Percentiles rank a stretch among this genome's conserved stretches.
Conservation (phyloP, 1,139 yeast genomes). For the Pichia norvegensis region DNA sequence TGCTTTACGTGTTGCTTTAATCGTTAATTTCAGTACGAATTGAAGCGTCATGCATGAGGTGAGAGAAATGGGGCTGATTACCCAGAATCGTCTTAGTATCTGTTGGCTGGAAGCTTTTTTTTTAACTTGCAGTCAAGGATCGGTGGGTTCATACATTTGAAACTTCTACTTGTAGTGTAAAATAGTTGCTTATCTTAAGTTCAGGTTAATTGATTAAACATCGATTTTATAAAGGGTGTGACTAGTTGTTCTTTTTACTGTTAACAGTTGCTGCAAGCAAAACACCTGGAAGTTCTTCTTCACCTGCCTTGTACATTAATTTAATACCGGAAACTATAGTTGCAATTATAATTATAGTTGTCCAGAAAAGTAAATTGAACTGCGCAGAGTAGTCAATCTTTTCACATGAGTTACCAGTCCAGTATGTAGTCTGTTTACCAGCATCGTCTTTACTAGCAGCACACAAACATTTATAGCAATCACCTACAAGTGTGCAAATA, state of each 20-base stretch:
- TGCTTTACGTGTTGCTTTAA: slow-evolving; percentile 58
- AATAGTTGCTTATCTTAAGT: neutral
- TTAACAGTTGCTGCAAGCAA: slow-evolving; percentile 49
- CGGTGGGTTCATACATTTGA: slow-evolving; percentile 49
- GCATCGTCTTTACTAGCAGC: slow-evolving; percentile 35
- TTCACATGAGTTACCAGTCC: slow-evolving; percentile 63
- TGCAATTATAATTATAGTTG: slow-evolving; percentile 40
- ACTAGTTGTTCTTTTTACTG: slow-evolving; percentile 30
- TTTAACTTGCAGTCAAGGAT: slow-evolving; percentile 35
- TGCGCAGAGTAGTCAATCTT: slow-evolving; percentile 59
- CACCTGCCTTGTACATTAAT: slow-evolving; percentile 46
- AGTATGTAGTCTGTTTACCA: slow-evolving; percentile 42
- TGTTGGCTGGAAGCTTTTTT: slow-evolving; percentile 20
- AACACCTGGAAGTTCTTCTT: slow-evolving; percentile 61
- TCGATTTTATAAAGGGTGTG: neutral
- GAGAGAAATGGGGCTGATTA: slow-evolving; percentile 37
- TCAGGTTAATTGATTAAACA: neutral
- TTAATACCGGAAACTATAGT: slow-evolving; percentile 47
- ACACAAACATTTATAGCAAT: slow-evolving; percentile 56
- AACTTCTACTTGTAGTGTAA: neutral
- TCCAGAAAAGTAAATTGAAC: slow-evolving; percentile 64
- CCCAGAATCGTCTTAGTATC: slow-evolving; percentile 55
- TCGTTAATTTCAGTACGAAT: slow-evolving; percentile 21
- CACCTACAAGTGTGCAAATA: slow-evolving; percentile 38
- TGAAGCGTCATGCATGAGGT: slow-evolving; percentile 62